Percentiles rank a stretch among this genome's conserved stretches.
Conservation (phyloP, 305 asterid species). For the Plantago coronopus region DNA sequence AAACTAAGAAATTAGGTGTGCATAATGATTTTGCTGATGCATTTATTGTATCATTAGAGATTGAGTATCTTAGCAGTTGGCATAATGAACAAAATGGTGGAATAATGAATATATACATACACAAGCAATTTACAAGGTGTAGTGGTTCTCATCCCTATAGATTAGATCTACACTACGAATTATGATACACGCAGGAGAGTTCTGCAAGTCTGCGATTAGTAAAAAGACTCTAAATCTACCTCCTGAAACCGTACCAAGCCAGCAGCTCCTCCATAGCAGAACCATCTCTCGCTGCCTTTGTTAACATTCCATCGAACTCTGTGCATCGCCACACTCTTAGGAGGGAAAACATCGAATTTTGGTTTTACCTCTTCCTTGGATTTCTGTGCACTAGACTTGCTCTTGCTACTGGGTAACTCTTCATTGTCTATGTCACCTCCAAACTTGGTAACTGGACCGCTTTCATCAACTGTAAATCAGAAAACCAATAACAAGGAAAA, state of each 20-base stretch:
- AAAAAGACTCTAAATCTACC: slow-evolving; percentile 28
- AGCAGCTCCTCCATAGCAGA: slow-evolving; percentile 88
- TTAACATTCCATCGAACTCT: slow-evolving; percentile 83
- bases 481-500: background rate
- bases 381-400: background rate
- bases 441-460: background rate
- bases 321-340: slow-evolving; percentile 64
- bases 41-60: no score
- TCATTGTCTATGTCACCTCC: background rate
- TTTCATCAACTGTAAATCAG: background rate
- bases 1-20: no score
- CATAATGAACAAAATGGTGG: no score
- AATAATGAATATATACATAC: no score
- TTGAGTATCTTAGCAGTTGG: no score
- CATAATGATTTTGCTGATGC: no score
- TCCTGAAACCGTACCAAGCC: slow-evolving; percentile 78
- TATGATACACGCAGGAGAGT: background rate
- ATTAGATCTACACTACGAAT: background rate
- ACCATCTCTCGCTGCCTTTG: slow-evolving; percentile 79
- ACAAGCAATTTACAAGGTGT: no score
- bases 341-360: slow-evolving; percentile 42
- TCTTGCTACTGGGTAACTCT: slow-evolving; percentile 19
- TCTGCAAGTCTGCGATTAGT: background rate
- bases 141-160: background rate
- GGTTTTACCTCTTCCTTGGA: slow-evolving; percentile 8